Evolutionary conservation across 73 alveolate species (phyloP).

Genomic region (Paramecium biaurelia): DNA sequence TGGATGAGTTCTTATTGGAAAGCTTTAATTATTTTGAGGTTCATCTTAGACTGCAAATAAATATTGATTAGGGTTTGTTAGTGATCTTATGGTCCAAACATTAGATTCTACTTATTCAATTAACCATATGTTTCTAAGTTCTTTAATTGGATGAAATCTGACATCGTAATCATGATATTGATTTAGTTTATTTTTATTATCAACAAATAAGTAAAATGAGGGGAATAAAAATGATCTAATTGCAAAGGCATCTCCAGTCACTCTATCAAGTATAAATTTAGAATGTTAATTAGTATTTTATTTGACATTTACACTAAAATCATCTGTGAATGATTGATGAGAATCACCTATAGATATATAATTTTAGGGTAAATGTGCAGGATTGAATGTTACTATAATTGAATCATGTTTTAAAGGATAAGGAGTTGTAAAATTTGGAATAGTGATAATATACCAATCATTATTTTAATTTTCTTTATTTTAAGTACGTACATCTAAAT

Average conservation of each 20-base stretch:
- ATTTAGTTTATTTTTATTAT: slow-evolving; percentile 25
- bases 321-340: background rate
- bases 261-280: background rate
- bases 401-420: background rate
- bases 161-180: slow-evolving; percentile 24
- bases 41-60: slow-evolving; percentile 45
- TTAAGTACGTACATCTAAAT: slow-evolving; percentile 44
- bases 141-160: background rate
- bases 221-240: background rate
- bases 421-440: background rate
- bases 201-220: slow-evolving; percentile 1
- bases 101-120: background rate
- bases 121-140: background rate
- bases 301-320: slow-evolving; percentile 9
- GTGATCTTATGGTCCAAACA: background rate
- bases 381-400: background rate
- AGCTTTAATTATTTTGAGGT: background rate
- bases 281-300: background rate
- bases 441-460: background rate
- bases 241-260: slow-evolving; percentile 19
- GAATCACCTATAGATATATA: background rate
- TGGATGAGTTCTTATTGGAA: slow-evolving; percentile 52
- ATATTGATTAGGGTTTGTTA: background rate
- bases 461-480: background rate
- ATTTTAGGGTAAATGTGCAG: background rate